phyloP scores from a whole-genome alignment of 495 filamentous ascomycete species.

The Aspergillus carlsbadensis region DNA sequence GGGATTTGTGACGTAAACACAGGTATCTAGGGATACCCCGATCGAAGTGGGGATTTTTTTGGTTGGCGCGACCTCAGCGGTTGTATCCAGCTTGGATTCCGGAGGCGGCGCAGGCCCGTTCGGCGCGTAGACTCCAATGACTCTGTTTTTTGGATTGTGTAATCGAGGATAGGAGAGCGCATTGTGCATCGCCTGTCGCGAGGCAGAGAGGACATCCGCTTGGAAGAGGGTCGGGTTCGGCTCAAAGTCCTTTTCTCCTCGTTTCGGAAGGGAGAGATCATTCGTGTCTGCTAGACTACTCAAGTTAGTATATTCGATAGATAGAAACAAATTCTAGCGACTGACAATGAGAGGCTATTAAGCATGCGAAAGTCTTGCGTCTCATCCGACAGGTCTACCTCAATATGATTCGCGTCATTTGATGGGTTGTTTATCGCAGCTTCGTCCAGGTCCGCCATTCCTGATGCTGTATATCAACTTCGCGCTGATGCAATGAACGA shows the following conservation, averaged over 20 bases:
- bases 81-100: conserved; percentile 11
- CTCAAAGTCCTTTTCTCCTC: conserved; percentile 97
- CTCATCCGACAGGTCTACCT: conserved; percentile 75
- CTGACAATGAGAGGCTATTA: conserved; percentile 55
- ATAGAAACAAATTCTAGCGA: neutral
- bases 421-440: conserved; percentile 35
- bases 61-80: conserved; percentile 22
- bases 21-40: conserved; percentile 35
- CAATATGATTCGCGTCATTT: conserved; percentile 34
- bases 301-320: conserved; percentile 7
- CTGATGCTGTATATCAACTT: neutral
- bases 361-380: conserved; percentile 86
- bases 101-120: conserved; percentile 34
- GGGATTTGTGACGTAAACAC: conserved; percentile 43
- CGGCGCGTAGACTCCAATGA: conserved; percentile 54
- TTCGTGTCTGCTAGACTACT: conserved; percentile 32
- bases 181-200: conserved; percentile 86
- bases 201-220: conserved; percentile 69
- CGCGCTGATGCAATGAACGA: neutral
- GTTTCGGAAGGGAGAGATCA: conserved; percentile 59
- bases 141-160: conserved; percentile 54
- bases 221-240: conserved; percentile 83
- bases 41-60: conserved; percentile 22
- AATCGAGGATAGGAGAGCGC: conserved; percentile 71
- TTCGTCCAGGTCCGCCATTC: conserved; percentile 52